Evolutionary conservation across 305 asterid species (phyloP), one percentile per base, ranked within the genome.

Genomic region (Fraxinus xanthoxyloides): DNA sequence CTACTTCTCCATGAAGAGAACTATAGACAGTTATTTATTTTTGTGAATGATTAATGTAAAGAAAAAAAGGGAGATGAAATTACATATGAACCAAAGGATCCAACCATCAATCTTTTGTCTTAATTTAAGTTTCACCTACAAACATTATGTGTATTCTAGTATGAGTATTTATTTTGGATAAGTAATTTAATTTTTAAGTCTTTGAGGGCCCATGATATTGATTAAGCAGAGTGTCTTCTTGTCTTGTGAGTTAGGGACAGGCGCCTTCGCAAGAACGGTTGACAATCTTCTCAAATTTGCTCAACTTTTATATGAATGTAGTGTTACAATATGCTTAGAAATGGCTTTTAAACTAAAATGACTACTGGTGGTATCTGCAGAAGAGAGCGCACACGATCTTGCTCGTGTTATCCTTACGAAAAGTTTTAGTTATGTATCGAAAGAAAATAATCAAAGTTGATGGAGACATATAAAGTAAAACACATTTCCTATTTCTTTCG

Each of bases 21-120:
- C 79, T 76, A 30, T 84, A 82, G 87, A 82, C 28, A 74, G 72
- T 78, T 80, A 84, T 81, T 86, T 77, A 75, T 46, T 78, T 78
- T 48, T 48, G 51, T 86, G 86, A 84, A 81, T 85, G 35, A 84
- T 75, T 79, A 80, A 43, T 86, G 90, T 87, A 86, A 79, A 83
- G 86, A 82, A 40, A 82, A 34, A 34, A 5, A 83, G 72, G 69
- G 23, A 12, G 76, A 31, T 12, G 59, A 28, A 70, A 56, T 76
- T 75, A 59, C 67, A 84, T 72, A 75, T 80, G 86, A 59, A 74
- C 59, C 59, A 48, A 48, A 15, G n/a, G 7, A 48, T 48, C 59
- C 59, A 15, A 48, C 21, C 56, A 48, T 48, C 59, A 48, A 48
- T 48, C 19, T 48, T 48, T 48, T 48, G 19, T 48, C 21, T 48